These are phyloP conservation scores for Fusarium nelsonii DNA, from an alignment of 2,329 filamentous ascomycete genomes.

Conservation along the genomic window DNA sequence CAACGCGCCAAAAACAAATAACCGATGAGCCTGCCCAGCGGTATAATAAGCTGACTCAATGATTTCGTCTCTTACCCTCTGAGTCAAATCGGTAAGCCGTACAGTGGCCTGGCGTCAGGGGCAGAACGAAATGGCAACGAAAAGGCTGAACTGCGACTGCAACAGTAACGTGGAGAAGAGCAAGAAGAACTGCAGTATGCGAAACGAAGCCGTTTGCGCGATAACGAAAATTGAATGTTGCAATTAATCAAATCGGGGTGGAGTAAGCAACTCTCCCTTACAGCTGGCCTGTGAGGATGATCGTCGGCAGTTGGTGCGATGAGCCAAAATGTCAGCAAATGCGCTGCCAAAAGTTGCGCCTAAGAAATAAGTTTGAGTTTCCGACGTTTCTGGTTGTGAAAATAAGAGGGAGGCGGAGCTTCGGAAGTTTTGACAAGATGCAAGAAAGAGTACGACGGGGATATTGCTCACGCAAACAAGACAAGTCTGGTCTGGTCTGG, in stretches of 20 bases:
- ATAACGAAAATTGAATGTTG: conserved; percentile 19
- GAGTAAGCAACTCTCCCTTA: conserved; percentile 24
- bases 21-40: not conserved
- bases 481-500: conserved; percentile 8
- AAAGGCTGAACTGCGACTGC: conserved; percentile 9
- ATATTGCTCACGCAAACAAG: conserved; percentile 11
- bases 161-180: conserved; percentile 16
- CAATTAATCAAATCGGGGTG: conserved; percentile 6
- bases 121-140: conserved; percentile 9
- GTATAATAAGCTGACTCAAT: not conserved
- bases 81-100: conserved; percentile 21
- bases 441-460: conserved; percentile 23
- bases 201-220: conserved; percentile 13
- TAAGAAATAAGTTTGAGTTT: not conserved
- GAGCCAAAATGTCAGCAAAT: conserved; percentile 18
- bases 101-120: conserved; percentile 27
- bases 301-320: conserved; percentile 19
- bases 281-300: conserved; percentile 13
- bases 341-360: not conserved
- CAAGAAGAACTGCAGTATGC: not conserved
- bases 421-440: conserved; percentile 25
- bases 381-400: not conserved
- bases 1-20: not conserved
- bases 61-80: not conserved
- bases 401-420: conserved; percentile 4